phyloP scores from a whole-genome alignment of 2,329 filamentous ascomycete genomes.

The Chlorencoelia australis region DNA sequence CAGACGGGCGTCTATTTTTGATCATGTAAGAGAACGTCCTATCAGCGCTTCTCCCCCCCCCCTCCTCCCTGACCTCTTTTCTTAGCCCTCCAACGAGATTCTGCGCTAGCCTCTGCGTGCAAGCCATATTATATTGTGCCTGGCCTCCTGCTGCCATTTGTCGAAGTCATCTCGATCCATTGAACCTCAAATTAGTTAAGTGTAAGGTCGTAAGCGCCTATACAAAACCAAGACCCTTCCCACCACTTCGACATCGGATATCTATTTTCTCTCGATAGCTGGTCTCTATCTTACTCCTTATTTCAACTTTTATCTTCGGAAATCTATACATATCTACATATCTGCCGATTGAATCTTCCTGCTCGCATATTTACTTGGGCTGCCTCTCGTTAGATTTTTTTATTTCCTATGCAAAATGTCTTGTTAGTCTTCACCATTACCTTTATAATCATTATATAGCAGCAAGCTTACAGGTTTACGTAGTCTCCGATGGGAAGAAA shows the following conservation, averaged over 20 bases:
- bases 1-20: too few relatives aligned
- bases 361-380: conserved; percentile 11
- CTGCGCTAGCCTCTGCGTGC: conserved; percentile 17
- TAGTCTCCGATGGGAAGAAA: conserved; percentile 20
- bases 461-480: conserved; percentile 2
- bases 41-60: conserved; percentile 14
- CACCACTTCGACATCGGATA: conserved; percentile 15
- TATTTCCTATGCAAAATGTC: conserved; percentile 16
- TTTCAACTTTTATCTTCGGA: conserved; percentile 14
- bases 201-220: conserved; percentile 20
- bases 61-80: too few relatives aligned
- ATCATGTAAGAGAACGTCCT: too few relatives aligned
- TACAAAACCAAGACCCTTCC: conserved; percentile 24
- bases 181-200: conserved; percentile 22
- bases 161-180: too few relatives aligned
- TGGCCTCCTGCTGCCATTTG: too few relatives aligned
- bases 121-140: conserved; percentile 20
- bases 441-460: background rate
- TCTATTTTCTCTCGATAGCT: conserved; percentile 25
- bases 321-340: too few relatives aligned
- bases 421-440: conserved; percentile 15
- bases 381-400: conserved; percentile 9
- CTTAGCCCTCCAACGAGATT: conserved; percentile 16
- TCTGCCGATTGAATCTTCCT: too few relatives aligned
- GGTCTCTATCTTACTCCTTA: conserved; percentile 27